Conservation (phyloP, 1,139 yeast genomes). For the Candida sp. region DNA sequence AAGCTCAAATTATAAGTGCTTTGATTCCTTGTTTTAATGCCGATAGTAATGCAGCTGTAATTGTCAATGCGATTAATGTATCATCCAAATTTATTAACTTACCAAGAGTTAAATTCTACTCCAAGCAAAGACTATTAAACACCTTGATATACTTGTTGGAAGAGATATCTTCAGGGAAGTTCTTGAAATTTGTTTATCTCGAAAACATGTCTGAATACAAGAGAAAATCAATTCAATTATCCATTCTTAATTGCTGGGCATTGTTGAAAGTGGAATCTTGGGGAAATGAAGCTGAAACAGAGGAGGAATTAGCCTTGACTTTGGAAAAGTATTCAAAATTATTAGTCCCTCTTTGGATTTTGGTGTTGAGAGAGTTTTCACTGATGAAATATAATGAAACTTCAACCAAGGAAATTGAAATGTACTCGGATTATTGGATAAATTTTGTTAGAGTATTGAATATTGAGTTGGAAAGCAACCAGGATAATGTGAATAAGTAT, state of each 20-base stretch:
- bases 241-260: constrained; percentile 90
- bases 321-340: constrained; percentile 57
- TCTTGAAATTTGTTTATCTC: constrained; percentile 38
- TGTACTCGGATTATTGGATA: constrained; percentile 72
- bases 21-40: constrained; percentile 83
- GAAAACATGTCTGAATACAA: constrained; percentile 50
- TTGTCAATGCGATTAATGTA: constrained; percentile 75
- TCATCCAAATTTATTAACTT: constrained; percentile 70
- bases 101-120: constrained; percentile 46
- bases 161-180: constrained; percentile 48
- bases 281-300: constrained; percentile 28
- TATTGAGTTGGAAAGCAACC: constrained; percentile 54
- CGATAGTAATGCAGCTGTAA: constrained; percentile 71
- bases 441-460: constrained; percentile 79
- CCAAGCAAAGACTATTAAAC: constrained; percentile 60
- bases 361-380: constrained; percentile 72
- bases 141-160: constrained; percentile 68
- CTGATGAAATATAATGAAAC: constrained; percentile 54
- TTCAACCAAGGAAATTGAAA: constrained; percentile 48
- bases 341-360: constrained; percentile 77
- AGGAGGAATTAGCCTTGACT: constrained; percentile 36
- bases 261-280: constrained; percentile 54
- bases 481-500: constrained; percentile 35
- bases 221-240: constrained; percentile 61
- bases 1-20: constrained; percentile 91